Conservation (phyloP, 2,329 filamentous ascomycete species). For the Thelonectria olida region DNA sequence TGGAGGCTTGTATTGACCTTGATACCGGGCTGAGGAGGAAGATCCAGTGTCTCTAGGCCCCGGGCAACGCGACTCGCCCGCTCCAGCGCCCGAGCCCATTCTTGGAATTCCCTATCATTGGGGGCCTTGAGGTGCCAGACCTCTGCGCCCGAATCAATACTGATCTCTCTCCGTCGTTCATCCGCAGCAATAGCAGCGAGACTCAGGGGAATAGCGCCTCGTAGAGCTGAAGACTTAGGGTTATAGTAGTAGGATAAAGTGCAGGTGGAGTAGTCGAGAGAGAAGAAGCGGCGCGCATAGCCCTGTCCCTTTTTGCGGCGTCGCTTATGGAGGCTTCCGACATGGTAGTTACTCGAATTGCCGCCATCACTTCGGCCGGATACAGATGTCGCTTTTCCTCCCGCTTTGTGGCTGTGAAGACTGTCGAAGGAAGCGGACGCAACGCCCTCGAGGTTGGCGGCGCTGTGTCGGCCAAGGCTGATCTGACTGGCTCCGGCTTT, state of each 20-base stretch:
- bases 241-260: slow-evolving; percentile 97
- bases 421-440: slow-evolving; percentile 69
- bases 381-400: slow-evolving; percentile 58
- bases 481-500: slow-evolving; percentile 55
- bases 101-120: slow-evolving; percentile 84
- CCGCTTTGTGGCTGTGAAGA: slow-evolving; percentile 60
- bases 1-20: slow-evolving; percentile 40
- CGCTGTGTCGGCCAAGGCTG: slow-evolving; percentile 60
- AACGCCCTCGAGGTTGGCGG: slow-evolving; percentile 54
- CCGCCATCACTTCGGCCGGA: slow-evolving; percentile 61
- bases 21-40: slow-evolving; percentile 38
- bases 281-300: slow-evolving; percentile 93
- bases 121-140: slow-evolving; percentile 92
- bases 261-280: slow-evolving; percentile 91
- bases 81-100: slow-evolving; percentile 88
- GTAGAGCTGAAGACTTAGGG: slow-evolving; percentile 88
- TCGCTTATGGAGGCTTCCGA: slow-evolving; percentile 87
- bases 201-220: slow-evolving; percentile 91
- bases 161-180: slow-evolving; percentile 88
- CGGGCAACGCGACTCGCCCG: slow-evolving; percentile 76
- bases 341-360: slow-evolving; percentile 71
- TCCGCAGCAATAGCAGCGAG: slow-evolving; percentile 91
- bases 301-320: slow-evolving; percentile 93
- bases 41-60: slow-evolving; percentile 54
- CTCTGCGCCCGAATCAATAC: slow-evolving; percentile 95